Base-by-base conservation (phyloP, 2,329 filamentous ascomycete genomes). In the Colletotrichum euphorbiae region DNA sequence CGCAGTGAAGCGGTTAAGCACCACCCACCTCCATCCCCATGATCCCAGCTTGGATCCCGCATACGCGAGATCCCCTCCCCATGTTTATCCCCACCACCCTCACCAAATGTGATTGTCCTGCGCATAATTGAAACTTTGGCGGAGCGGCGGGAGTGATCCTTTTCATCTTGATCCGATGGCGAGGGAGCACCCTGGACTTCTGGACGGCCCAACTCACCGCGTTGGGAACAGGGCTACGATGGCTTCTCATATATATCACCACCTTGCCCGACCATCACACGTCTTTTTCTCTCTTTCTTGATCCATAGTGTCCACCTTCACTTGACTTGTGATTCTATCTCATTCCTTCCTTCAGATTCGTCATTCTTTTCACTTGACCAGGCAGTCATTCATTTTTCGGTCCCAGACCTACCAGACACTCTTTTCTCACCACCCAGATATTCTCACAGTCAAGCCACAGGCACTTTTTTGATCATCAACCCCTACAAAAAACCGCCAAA, bases 291-390 rank as follows among this genome's bases (percentile, higher is more conserved):
- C 4, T n/a, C 15, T 13, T 21, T 55, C 54, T 38, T 59, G 54
- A 55, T 60, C 61, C 66, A 65, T 65, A 69, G 66, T 69, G 66
- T 60, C 60, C 61, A 69, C 33, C 66, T 66, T 69, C 66, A 60
- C 66, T 66, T 66, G 66, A 66, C 61, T 57, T 69, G 61, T 69
- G 66, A 65, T 63, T 60, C 61, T 69, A 69, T 69, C 66, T 60
- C 66, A 54, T 69, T 69, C 66, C 42, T 69, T 69, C 40, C 3
- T 69, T 69, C 66, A 63, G 57, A 51, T 56, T 69, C 40, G 66
- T 69, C 66, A 65, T 69, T 69, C 66, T 65, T 69, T 69, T 65
- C 61, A 69, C 61, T 65, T 69, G 66, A 69, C 66, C 66, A 59
- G 66, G 66, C 51, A 50, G 66, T 69, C 66, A 69, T 69, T 60